Base-by-base conservation (phyloP, 2,329 filamentous ascomycete genomes). In the Emergomyces africanus region DNA sequence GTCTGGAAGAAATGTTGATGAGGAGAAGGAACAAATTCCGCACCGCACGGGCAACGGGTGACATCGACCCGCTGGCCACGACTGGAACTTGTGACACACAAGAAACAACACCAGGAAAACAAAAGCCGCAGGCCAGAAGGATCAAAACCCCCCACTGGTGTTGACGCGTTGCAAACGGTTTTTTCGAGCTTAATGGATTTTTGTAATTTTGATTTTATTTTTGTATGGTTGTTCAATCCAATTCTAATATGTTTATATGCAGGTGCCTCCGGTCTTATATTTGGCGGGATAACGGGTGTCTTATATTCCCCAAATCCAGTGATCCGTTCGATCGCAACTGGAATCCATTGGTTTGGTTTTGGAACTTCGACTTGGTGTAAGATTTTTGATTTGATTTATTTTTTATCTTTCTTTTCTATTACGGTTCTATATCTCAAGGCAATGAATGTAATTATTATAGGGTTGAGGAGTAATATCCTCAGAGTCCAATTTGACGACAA, bases 271-370 rank as follows among this genome's bases (percentile, higher is more conserved):
- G 88, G 88, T 37, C 70, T 86, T 30, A 69, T 88, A 35, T 77
- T 83, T 57, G 87, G 87, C 41, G 85, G 87, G 57, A 81, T 86
- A 55, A 80, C 81, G 41, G 90, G 89, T 33, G 86, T 95, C 53
- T 72, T 91, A 54, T 81, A 84, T 60, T 86, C 86, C 20, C 79
- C 77, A 15, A 85, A 88, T 3, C 79, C 82, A 3, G 70, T 83
- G 2, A 73, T 92, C 6, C 92, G 90, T 73, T 86, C 89, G 0
- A 65, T 86, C 14, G 80, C 85, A 42, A 85, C 86, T 25, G 87
- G 89, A 20, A 77, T 89, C 46, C 90, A 95, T 74, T 96, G 89
- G 83, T 89, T 89, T 72, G 80, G 83, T 48, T 79, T 95, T 44
- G 89, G 89, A 41, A 83, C 81, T 53, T 87, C 83, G 18, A 96